Evolutionary conservation across 106 monocot genomes (phyloP).

Genomic region (Gastrodia elata): DNA sequence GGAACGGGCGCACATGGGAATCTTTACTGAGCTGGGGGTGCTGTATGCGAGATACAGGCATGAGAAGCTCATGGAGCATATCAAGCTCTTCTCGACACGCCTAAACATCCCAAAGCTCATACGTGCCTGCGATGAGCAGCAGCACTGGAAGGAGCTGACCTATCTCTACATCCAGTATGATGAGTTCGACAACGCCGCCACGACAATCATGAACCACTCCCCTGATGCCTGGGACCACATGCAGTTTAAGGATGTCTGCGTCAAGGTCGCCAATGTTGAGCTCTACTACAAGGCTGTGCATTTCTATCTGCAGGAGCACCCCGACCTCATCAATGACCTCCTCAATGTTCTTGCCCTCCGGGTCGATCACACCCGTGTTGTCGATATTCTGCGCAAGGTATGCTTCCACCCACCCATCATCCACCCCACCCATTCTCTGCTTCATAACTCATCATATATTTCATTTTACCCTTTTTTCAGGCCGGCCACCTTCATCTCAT

Average conservation of each 20-base stretch:
- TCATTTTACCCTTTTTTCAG: conserved; percentile 20
- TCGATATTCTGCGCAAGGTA: conserved; percentile 95
- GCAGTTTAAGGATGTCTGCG: conserved; percentile 93
- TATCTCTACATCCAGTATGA: conserved; percentile 96
- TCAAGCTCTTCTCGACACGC: conserved; percentile 88
- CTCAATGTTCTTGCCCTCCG: conserved; percentile 93
- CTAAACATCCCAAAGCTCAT: conserved; percentile 97
- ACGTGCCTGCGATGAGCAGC: conserved; percentile 88
- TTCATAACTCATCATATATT: not conserved
- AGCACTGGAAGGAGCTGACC: conserved; percentile 94
- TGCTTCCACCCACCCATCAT: not conserved
- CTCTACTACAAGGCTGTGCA: conserved; percentile 98
- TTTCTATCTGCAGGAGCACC: conserved; percentile 94
- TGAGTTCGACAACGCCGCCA: conserved; percentile 97
- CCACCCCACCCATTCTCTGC: no score
- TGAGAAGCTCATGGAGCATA: conserved; percentile 98
- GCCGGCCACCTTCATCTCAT: conserved; percentile 87
- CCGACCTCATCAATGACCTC: conserved; percentile 89
- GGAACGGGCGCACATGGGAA: conserved; percentile 97
- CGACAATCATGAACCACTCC: conserved; percentile 98
- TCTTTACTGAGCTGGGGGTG: conserved; percentile 96
- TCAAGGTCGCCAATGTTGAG: conserved; percentile 95
- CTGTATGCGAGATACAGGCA: conserved; percentile 86
- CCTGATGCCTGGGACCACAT: conserved; percentile 99
- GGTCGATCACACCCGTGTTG: conserved; percentile 91